These are phyloP conservation scores for Aquanectria penicillioides DNA, from an alignment of 2,329 filamentous ascomycete genomes.

Conservation along the genomic window DNA sequence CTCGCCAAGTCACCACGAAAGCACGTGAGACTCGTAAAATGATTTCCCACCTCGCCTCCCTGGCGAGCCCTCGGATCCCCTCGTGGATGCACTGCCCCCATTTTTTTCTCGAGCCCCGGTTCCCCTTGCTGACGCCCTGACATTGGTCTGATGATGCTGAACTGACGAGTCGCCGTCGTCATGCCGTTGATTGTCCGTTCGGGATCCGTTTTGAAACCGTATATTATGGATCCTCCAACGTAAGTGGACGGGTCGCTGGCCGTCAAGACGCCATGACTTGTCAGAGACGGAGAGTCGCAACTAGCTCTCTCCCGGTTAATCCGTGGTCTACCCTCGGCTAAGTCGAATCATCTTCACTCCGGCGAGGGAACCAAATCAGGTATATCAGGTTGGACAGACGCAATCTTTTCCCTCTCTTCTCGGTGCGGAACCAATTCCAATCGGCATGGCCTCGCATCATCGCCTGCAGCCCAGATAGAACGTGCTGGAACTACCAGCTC, in stretches of 20 bases:
- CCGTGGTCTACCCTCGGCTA: slow-evolving; percentile 44
- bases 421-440: not conserved
- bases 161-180: slow-evolving; percentile 16
- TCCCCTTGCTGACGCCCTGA: slow-evolving; percentile 12
- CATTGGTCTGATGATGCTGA: slow-evolving; percentile 3
- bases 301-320: slow-evolving; percentile 42
- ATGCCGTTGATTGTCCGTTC: slow-evolving; percentile 5
- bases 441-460: not conserved
- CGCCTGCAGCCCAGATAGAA: slow-evolving; percentile 1
- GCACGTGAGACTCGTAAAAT: slow-evolving; percentile 51
- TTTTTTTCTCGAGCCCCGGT: slow-evolving; percentile 1
- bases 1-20: slow-evolving; percentile 55
- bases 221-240: not conserved
- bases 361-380: not conserved
- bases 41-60: slow-evolving; percentile 13
- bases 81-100: not conserved
- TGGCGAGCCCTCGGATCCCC: not conserved
- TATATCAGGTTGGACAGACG: not conserved
- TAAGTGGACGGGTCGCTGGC: too few species aligned
- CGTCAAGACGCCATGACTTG: too few species aligned
- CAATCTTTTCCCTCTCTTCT: not conserved
- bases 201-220: slow-evolving; percentile 8
- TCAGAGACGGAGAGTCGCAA: too few species aligned
- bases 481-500: slow-evolving; percentile 8
- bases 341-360: slow-evolving; percentile 34